Evolutionary conservation across 164 flowering plant genomes (phyloP), one percentile per base, ranked within the genome.

Genomic region (Cinnamomum chago): DNA sequence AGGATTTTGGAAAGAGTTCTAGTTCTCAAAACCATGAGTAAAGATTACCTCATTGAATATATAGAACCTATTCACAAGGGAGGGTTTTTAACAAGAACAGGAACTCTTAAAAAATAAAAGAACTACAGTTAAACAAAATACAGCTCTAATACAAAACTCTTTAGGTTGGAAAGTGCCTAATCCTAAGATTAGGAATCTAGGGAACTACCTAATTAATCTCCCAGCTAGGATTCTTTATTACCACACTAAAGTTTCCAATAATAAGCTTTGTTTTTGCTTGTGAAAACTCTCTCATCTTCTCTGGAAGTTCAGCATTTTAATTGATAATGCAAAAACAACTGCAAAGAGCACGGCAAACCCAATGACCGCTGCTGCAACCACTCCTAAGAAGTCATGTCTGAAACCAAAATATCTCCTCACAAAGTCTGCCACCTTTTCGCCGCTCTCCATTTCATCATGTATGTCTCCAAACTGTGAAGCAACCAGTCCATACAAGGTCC

Each of bases 401-500:
- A 76, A 85, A 20, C 89, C 92, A 33, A 84, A 87, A 50, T 84
- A 86, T 11, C 50, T 35, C 9, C 73, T 71, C 72, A 88, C 5
- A 28, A 77, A 88, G 0, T 79, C 71, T 25, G 78, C 47, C 70
- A 90, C 89, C 23, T 78, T 51, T 33, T 17, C 22, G n/a, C 30
- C 75, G 0, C 62, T 65, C 25, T 73, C 75, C 52, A 84, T 51
- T 4, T 0, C 7, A 11, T 47, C 58, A 14, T 78, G 13, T 17
- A 78, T 35, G 27, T 86, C 86, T 11, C 86, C 89, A 69, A 78
- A 86, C 55, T 86, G 89, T 58, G 89, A 81, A 13, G 70, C 75
- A 30, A 80, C 68, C 72, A 82, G 55, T 13, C 89, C 89, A 67
- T 88, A 82, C 79, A 88, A 72, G 33, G 86, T 83, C 91, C 91